A percentile compares a stretch with the other conserved stretches of the same genome.
Evolutionary conservation across 2,329 filamentous ascomycete species (phyloP).

Genomic region (Lojkania enalia): DNA sequence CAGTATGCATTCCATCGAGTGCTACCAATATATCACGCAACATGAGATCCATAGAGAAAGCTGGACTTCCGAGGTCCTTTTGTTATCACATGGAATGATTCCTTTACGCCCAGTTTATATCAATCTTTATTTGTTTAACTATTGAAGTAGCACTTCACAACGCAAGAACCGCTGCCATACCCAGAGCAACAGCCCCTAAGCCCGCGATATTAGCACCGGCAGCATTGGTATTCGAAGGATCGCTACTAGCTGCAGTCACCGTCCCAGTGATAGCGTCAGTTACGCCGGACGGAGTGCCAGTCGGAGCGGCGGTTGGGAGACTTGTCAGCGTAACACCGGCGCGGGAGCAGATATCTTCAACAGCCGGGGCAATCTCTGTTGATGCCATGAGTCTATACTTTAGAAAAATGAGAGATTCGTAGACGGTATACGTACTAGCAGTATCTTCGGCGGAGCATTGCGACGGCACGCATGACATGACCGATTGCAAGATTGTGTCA

Average conservation of each 20-base stretch:
- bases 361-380: conserved; percentile 25
- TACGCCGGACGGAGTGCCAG: conserved; percentile 13
- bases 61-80: neutral
- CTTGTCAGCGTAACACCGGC: conserved; percentile 31
- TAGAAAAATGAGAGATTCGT: conserved; percentile 1
- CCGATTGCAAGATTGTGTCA: conserved; percentile 42
- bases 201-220: conserved; percentile 22
- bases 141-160: conserved; percentile 19
- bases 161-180: conserved; percentile 25
- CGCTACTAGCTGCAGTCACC: neutral
- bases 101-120: neutral
- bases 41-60: neutral
- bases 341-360: conserved; percentile 31
- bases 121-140: neutral
- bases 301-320: conserved; percentile 19
- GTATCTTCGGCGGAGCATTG: conserved; percentile 45
- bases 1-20: neutral
- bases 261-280: conserved; percentile 4
- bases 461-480: conserved; percentile 45
- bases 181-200: conserved; percentile 28
- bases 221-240: conserved; percentile 24
- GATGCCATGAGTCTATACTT: conserved; percentile 15
- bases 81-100: too few relatives aligned
- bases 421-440: conserved; percentile 39
- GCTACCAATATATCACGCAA: neutral